A percentile compares a stretch with the other conserved stretches of the same genome.
phyloP scores from a whole-genome alignment of 225 moss, liverwort and hornwort genomes.

The Neckera pumila region DNA sequence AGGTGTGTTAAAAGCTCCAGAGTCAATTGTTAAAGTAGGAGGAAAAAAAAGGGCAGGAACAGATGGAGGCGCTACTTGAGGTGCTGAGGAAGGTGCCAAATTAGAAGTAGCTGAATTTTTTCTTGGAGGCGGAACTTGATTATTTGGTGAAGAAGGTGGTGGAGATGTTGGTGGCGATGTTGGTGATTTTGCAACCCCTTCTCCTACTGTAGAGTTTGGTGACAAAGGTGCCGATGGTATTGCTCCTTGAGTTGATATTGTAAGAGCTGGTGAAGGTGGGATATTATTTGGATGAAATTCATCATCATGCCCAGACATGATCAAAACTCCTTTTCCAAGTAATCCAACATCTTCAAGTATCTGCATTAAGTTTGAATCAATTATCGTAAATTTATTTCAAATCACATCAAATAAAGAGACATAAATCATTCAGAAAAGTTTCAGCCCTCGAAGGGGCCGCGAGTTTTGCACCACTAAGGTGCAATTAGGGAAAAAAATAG shows the following conservation, averaged over 20 bases:
- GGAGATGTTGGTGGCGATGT: not conserved
- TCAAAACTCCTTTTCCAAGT: conserved; percentile 64
- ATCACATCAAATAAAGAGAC: not conserved
- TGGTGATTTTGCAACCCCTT: not conserved
- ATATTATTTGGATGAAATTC: conserved; percentile 15
- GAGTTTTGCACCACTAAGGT: no score
- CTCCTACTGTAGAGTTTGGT: not conserved
- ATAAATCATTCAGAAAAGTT: no score
- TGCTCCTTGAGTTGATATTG: not conserved
- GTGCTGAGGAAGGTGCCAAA: not conserved
- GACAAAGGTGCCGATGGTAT: not conserved
- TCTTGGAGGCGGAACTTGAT: not conserved
- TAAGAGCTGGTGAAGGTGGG: not conserved
- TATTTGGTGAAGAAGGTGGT: not conserved
- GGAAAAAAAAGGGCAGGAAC: not conserved
- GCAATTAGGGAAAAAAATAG: no score
- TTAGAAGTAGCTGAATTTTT: not conserved
- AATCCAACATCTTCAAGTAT: conserved; percentile 74
- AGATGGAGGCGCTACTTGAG: not conserved
- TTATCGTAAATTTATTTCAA: not conserved
- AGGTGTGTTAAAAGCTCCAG: not conserved
- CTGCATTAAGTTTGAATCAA: not conserved
- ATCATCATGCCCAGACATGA: conserved; percentile 72
- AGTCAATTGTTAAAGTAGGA: not conserved
- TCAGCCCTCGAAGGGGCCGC: no score